phyloP scores from a whole-genome alignment of 495 filamentous ascomycete species.

The Sabuloglossum arenarium region DNA sequence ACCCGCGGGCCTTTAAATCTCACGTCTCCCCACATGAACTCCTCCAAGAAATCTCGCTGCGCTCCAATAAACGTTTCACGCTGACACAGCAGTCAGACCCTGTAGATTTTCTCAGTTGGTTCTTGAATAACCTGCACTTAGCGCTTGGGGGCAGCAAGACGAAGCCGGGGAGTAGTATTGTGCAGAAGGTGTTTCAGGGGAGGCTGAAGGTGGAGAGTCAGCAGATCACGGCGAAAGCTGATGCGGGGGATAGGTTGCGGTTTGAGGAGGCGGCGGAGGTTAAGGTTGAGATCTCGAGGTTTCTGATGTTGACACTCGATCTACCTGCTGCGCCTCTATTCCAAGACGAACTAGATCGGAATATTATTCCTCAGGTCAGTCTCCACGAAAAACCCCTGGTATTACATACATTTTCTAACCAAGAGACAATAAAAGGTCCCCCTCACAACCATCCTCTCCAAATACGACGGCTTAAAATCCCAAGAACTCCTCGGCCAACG shows the following conservation, averaged over 20 bases:
- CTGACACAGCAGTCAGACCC: constrained; percentile 85
- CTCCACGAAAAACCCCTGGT: not conserved
- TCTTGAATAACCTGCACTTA: constrained; percentile 85
- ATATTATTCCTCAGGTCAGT: constrained; percentile 69
- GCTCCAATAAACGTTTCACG: constrained; percentile 80
- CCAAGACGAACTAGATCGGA: constrained; percentile 72
- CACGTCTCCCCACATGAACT: constrained; percentile 97
- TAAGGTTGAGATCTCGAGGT: constrained; percentile 51
- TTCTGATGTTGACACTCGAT: constrained; percentile 81
- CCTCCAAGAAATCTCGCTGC: constrained; percentile 73
- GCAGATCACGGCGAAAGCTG: constrained; percentile 78
- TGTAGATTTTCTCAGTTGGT: constrained; percentile 92
- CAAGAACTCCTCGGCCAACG: constrained; percentile 78
- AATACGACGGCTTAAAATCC: constrained; percentile 78
- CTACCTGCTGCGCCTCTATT: constrained; percentile 89
- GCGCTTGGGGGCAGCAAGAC: constrained; percentile 76
- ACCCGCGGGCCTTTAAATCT: constrained; percentile 84
- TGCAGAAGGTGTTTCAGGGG: constrained; percentile 88
- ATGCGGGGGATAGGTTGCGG: constrained; percentile 67
- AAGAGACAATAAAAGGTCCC: constrained; percentile 28
- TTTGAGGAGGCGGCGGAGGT: constrained; percentile 84
- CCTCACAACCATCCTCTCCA: constrained; percentile 68
- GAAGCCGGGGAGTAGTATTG: constrained; percentile 57
- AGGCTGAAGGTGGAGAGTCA: constrained; percentile 82
- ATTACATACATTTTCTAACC: not conserved